Conservation (phyloP, 176 grass and related monocot genomes). For the Phoenix roebelenii region DNA sequence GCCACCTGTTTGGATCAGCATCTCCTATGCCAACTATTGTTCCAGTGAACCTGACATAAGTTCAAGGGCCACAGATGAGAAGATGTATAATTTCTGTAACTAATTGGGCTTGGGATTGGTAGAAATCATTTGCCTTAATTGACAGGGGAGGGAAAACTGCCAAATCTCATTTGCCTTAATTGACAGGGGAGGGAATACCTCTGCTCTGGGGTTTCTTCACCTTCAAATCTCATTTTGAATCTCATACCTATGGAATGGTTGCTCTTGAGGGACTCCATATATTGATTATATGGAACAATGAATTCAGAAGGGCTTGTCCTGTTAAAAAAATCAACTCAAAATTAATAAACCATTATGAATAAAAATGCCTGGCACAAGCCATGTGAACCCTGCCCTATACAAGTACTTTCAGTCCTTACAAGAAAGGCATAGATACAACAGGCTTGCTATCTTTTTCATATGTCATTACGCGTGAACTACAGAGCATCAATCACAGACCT, state of each 20-base stretch:
- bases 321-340: neutral
- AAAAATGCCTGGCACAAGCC: too few species aligned
- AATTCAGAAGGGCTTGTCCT: slow-evolving; percentile 92
- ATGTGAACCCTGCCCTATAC: too few species aligned
- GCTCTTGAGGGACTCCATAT: slow-evolving; percentile 55
- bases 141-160: neutral
- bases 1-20: slow-evolving; percentile 55
- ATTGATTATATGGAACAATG: slow-evolving; percentile 68
- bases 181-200: slow-evolving; percentile 29
- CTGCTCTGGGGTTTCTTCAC: slow-evolving; percentile 92
- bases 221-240: slow-evolving; percentile 99
- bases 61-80: neutral
- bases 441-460: too few species aligned
- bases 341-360: too few species aligned
- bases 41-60: slow-evolving; percentile 62
- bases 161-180: neutral
- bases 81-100: neutral
- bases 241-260: slow-evolving; percentile 88
- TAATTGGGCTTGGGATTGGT: too few species aligned
- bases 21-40: slow-evolving; percentile 76
- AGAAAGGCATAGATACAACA: too few species aligned
- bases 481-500: slow-evolving; percentile 36
- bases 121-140: neutral
- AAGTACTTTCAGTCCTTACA: too few species aligned
- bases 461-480: neutral